phyloP scores from a whole-genome alignment of 495 filamentous ascomycete genomes.

The Sabuloglossum arenarium region DNA sequence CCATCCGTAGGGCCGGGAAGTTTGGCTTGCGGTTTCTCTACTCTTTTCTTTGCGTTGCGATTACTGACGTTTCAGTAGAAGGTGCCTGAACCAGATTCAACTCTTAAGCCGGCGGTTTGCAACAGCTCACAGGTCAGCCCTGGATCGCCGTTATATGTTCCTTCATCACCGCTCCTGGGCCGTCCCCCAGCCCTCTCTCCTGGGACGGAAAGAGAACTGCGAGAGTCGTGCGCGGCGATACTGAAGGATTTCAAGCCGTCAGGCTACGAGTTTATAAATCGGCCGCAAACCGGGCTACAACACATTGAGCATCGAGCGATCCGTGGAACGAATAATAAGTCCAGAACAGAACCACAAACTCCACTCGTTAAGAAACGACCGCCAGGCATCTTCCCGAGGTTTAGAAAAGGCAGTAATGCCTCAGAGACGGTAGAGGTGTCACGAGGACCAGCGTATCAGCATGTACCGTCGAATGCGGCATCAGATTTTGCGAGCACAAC shows the following conservation, averaged over 20 bases:
- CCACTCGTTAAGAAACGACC: neutral
- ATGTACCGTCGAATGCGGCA: neutral
- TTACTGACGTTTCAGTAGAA: neutral
- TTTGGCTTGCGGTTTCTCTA: neutral
- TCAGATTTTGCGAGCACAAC: neutral
- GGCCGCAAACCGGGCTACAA: slow-evolving; percentile 4
- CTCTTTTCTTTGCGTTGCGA: neutral
- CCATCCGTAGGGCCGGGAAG: neutral
- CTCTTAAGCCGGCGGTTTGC: neutral
- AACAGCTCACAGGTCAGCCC: neutral
- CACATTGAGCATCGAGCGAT: slow-evolving; percentile 9
- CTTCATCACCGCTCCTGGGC: slow-evolving; percentile 15
- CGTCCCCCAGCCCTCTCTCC: slow-evolving; percentile 13
- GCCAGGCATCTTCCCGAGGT: neutral
- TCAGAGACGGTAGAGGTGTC: neutral
- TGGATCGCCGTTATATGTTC: slow-evolving; percentile 1
- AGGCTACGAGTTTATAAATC: slow-evolving; percentile 12
- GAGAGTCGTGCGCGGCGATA: slow-evolving; percentile 16
- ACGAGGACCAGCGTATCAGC: neutral
- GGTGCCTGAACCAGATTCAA: neutral
- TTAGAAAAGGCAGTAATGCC: neutral
- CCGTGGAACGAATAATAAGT: slow-evolving; percentile 5
- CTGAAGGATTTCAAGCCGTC: slow-evolving; percentile 19
- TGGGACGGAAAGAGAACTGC: slow-evolving; percentile 15
- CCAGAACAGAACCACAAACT: slow-evolving; percentile 1